Conservation (phyloP, 768 basidiomycete genomes). For the Leccinum incarnatum region DNA sequence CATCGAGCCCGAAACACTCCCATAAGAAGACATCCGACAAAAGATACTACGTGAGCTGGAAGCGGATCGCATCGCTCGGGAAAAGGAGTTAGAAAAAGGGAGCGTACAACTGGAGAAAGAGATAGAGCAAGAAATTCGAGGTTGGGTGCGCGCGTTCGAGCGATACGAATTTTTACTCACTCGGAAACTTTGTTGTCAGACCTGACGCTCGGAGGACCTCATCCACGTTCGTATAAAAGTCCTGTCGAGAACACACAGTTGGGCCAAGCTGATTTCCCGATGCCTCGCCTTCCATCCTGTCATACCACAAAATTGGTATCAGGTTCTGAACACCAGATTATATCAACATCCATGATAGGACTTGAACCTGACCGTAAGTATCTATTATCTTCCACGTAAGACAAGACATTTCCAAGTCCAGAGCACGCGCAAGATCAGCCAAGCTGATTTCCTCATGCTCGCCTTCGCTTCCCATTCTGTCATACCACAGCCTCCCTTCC, state of each 20-base stretch:
- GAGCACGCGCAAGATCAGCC: neutral
- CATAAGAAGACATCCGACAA: conserved; percentile 70
- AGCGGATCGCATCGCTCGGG: conserved; percentile 62
- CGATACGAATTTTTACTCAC: conserved; percentile 1
- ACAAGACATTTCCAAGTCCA: neutral
- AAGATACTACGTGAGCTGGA: conserved; percentile 64
- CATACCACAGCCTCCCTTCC: conserved; percentile 85
- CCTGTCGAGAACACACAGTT: neutral
- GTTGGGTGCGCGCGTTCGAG: conserved; percentile 34
- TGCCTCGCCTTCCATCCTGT: conserved; percentile 75
- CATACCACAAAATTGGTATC: conserved; percentile 62
- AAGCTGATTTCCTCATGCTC: conserved; percentile 37
- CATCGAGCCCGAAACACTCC: conserved; percentile 51
- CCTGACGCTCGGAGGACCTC: conserved; percentile 41
- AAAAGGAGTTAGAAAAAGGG: conserved; percentile 80
- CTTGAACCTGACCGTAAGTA: too few species aligned
- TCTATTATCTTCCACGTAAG: neutral
- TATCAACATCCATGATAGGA: too few species aligned
- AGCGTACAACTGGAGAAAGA: conserved; percentile 80
- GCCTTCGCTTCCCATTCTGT: conserved; percentile 77
- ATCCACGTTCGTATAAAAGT: too few species aligned
- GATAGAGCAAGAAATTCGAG: conserved; percentile 84
- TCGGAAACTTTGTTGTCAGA: conserved; percentile 43
- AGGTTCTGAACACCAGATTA: too few species aligned
- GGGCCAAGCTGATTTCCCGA: conserved; percentile 28